Base-by-base conservation (phyloP, 139 green algal species). In the Chara braunii region DNA sequence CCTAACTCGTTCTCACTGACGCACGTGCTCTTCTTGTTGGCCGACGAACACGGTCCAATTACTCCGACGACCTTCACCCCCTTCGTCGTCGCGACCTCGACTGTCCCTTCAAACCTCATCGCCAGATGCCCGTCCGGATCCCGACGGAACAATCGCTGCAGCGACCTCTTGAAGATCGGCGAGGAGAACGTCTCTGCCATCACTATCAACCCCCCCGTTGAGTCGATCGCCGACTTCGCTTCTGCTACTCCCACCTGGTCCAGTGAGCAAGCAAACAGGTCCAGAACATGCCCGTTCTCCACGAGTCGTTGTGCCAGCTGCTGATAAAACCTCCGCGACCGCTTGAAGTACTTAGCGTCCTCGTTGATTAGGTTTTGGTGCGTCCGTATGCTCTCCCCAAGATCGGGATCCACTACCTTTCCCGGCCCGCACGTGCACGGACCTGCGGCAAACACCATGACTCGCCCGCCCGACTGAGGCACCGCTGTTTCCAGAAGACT, bases 201-300 rank as follows among this genome's bases (percentile, higher is more conserved):
- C 12, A 87, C 53, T n/a, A 87, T 76, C 14, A 69, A 43, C 23
- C 83, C 83, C 23, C 83, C 83, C 29, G 81, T 89, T 51, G 51
- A 60, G 6, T 80, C 70, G 12, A 71, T 43, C 29, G 53, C 58
- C 9, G 35, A n/a, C 45, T 76, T 74, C 75, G 83, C 80, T 65
- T 87, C 82, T 4, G 80, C 79, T 35, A 84, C 53, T 26, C 83
- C 83, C 26, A 86, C 81, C 43, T 89, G 83, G 43, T 89, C 83
- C 18, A 87, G 68, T 26, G 74, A 64, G 64, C 77, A 86, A 11
- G 81, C 81, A 70, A 87, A 86, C 33, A 87, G 53, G 40, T 87
- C 81, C 44, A 85, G 50, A 12, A 40, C 37, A 3, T 59, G 33
- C 18, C 58, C 42, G 3, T 28, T 43, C 18, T 45, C 34, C 2